Evolutionary conservation across 176 grass and related monocot genomes (phyloP).

Genomic region (Oryza longistaminata): DNA sequence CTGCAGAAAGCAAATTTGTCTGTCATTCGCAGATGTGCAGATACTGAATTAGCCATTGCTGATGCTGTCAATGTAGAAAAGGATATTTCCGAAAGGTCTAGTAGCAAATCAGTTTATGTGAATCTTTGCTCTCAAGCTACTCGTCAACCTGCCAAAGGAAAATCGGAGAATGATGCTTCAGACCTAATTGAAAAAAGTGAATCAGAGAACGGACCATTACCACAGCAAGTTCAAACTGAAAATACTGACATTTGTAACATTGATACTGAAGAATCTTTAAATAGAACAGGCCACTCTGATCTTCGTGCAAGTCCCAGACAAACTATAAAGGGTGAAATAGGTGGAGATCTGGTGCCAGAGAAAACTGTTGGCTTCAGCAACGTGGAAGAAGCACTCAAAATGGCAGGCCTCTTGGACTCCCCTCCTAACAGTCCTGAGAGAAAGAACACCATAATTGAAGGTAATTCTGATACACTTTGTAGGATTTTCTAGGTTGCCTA

Average conservation of each 20-base stretch:
- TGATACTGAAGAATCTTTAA: slow-evolving; percentile 27
- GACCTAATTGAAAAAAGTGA: slow-evolving; percentile 38
- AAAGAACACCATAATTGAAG: slow-evolving; percentile 37
- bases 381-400: slow-evolving; percentile 69
- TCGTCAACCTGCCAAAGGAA: slow-evolving; percentile 52
- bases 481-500: not conserved
- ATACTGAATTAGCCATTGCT: slow-evolving; percentile 91
- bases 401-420: slow-evolving; percentile 88
- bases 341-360: not conserved
- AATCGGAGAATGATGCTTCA: slow-evolving; percentile 40
- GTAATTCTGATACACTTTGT: slow-evolving; percentile 26
- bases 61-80: slow-evolving; percentile 95
- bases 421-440: slow-evolving; percentile 74
- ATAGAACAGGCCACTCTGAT: slow-evolving; percentile 18
- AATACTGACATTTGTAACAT: slow-evolving; percentile 14
- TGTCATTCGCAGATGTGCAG: slow-evolving; percentile 71
- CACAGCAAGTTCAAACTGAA: slow-evolving; percentile 30
- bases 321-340: slow-evolving; percentile 37
- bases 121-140: slow-evolving; percentile 84
- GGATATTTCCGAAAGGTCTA: slow-evolving; percentile 72
- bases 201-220: slow-evolving; percentile 24
- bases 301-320: slow-evolving; percentile 20
- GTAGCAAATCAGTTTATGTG: slow-evolving; percentile 82
- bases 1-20: slow-evolving; percentile 73
- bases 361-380: slow-evolving; percentile 46